phyloP scores from a whole-genome alignment of 805 yeast genomes.

The Cyberlindnera sargentensis region DNA sequence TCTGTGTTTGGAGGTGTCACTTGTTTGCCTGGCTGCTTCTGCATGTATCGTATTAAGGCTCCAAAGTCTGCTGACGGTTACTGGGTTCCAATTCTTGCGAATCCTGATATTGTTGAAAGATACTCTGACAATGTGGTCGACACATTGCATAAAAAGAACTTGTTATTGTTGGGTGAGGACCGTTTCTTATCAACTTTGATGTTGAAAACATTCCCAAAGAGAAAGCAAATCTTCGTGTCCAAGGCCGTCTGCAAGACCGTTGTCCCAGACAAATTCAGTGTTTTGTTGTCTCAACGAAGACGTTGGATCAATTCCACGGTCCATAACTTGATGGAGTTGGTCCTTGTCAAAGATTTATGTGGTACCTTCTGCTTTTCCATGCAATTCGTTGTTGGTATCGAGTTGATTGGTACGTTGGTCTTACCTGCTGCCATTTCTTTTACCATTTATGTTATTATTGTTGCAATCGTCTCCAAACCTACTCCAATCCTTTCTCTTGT shows the following conservation, averaged over 20 bases:
- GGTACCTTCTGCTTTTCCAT: conserved; percentile 93
- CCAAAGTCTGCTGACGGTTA: conserved; percentile 74
- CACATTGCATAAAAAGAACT: conserved; percentile 80
- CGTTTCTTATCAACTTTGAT: conserved; percentile 77
- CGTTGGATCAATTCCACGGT: conserved; percentile 96
- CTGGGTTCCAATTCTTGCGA: conserved; percentile 92
- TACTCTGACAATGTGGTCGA: conserved; percentile 81
- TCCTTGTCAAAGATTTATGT: conserved; percentile 77
- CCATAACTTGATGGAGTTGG: conserved; percentile 84
- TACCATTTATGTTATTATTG: conserved; percentile 70
- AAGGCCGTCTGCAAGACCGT: conserved; percentile 90
- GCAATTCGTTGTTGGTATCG: conserved; percentile 85
- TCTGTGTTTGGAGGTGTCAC: conserved; percentile 94
- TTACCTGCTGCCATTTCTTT: conserved; percentile 83
- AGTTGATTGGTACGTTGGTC: conserved; percentile 79
- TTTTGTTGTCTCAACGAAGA: conserved; percentile 84
- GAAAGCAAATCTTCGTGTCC: conserved; percentile 80
- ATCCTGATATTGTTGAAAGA: conserved; percentile 89
- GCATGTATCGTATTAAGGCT: conserved; percentile 83
- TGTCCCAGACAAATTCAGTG: conserved; percentile 77
- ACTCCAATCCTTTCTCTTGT: conserved; percentile 74
- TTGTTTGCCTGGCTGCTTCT: conserved; percentile 93
- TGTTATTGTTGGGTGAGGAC: conserved; percentile 85
- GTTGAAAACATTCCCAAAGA: conserved; percentile 83
- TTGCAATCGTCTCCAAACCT: conserved; percentile 64